Evolutionary conservation across 192 early-diverging fungal species (phyloP).

Genomic region (Linnemannia hyalina): DNA sequence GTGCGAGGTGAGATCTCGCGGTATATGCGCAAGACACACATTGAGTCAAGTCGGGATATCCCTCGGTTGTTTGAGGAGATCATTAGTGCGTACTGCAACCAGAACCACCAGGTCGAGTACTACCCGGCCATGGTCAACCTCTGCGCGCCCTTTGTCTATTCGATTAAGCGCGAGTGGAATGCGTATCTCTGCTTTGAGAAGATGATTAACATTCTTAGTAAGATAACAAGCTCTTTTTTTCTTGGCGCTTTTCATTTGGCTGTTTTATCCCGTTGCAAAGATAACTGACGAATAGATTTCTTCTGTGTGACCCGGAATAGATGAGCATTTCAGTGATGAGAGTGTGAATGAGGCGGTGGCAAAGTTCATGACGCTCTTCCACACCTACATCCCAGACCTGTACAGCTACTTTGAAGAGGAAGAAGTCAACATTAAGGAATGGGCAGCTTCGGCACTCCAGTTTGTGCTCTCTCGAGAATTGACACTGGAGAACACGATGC

Average conservation of each 20-base stretch:
- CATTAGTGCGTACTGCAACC: constrained; percentile 84
- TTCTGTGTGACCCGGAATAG: constrained; percentile 47
- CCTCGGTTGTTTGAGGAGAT: constrained; percentile 80
- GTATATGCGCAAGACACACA: constrained; percentile 60
- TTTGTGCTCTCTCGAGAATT: constrained; percentile 84
- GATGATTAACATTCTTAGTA: constrained; percentile 76
- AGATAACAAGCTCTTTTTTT: background rate
- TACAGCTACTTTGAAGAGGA: constrained; percentile 97
- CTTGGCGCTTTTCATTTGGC: no score
- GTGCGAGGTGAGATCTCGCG: constrained; percentile 82
- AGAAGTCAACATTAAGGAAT: constrained; percentile 89
- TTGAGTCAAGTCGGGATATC: constrained; percentile 31
- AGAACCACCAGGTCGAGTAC: constrained; percentile 82
- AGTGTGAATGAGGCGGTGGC: constrained; percentile 84
- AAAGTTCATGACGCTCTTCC: constrained; percentile 88
- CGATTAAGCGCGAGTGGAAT: constrained; percentile 77
- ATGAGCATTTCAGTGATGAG: constrained; percentile 73
- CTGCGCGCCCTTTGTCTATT: constrained; percentile 85
- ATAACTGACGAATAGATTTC: background rate
- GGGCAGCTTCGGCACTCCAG: constrained; percentile 85
- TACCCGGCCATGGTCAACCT: constrained; percentile 77
- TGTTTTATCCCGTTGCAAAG: background rate
- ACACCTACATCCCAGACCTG: constrained; percentile 85
- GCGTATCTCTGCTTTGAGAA: constrained; percentile 87
- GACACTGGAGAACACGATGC: constrained; percentile 79